phyloP scores from a whole-genome alignment of 306 rosid species.

The Acacia acuminata region DNA sequence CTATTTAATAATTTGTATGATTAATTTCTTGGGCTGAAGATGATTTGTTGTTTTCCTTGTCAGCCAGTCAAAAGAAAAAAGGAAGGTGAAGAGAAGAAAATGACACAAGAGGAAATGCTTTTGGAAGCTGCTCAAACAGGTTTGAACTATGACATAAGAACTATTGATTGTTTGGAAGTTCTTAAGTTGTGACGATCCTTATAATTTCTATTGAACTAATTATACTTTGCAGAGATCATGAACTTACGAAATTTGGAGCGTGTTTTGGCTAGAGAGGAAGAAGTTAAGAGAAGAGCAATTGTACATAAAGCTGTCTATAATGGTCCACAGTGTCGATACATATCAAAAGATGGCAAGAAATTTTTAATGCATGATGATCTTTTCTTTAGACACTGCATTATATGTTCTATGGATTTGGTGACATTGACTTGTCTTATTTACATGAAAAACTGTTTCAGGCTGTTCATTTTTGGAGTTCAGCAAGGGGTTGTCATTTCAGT shows the following conservation, averaged over 20 bases:
- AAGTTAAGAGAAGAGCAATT: constrained; percentile 93
- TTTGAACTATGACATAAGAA: constrained; percentile 14
- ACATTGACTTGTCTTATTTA: constrained; percentile 22
- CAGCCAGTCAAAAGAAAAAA: constrained; percentile 88
- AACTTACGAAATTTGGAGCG: constrained; percentile 96
- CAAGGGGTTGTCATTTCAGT: constrained; percentile 75
- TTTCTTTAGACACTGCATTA: constrained; percentile 15
- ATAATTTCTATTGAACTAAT: constrained; percentile 20
- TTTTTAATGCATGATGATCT: neutral
- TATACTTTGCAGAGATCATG: constrained; percentile 70
- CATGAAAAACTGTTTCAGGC: constrained; percentile 49
- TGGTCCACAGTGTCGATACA: constrained; percentile 77
- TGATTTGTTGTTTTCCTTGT: neutral
- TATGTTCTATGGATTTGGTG: constrained; percentile 8
- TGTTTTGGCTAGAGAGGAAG: constrained; percentile 97
- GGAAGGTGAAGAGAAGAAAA: constrained; percentile 95
- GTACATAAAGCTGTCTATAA: constrained; percentile 79
- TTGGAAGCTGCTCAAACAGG: constrained; percentile 99
- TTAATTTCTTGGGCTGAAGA: constrained; percentile 21
- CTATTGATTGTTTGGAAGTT: constrained; percentile 16
- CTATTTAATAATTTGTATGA: neutral
- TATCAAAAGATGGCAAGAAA: constrained; percentile 67
- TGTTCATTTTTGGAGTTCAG: constrained; percentile 69
- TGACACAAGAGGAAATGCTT: constrained; percentile 98
- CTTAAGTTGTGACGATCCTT: constrained; percentile 21